A percentile compares a stretch with the other conserved stretches of the same genome.
Evolutionary conservation across 225 moss, liverwort and hornwort species (phyloP).

Genomic region (Ulota crispa): DNA sequence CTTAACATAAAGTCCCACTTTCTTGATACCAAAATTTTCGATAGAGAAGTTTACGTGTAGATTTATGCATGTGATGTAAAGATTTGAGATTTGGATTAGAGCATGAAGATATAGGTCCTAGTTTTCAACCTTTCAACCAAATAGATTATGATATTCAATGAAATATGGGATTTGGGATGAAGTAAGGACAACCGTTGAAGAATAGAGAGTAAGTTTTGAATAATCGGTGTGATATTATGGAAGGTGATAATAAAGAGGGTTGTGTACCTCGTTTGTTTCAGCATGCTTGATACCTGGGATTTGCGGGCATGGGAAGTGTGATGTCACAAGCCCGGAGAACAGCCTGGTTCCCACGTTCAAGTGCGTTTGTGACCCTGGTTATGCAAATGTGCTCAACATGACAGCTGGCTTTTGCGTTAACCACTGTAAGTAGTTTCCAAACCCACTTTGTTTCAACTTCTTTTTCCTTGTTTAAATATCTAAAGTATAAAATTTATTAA

Average conservation of each 20-base stretch:
- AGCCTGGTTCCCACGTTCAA: constrained; percentile 50
- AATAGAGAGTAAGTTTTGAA: background rate
- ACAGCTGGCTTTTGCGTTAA: constrained; percentile 52
- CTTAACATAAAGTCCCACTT: too few species aligned
- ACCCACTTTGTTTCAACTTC: background rate
- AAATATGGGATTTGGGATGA: too few species aligned
- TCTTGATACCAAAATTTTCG: too few species aligned
- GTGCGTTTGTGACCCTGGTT: constrained; percentile 51
- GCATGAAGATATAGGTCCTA: too few species aligned
- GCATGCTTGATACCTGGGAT: constrained; percentile 54
- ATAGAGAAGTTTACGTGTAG: accelerated
- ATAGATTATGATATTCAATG: too few species aligned
- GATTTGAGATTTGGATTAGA: too few species aligned
- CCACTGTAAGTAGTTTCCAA: constrained; percentile 38
- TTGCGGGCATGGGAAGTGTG: constrained; percentile 54
- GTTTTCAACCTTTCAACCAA: too few species aligned
- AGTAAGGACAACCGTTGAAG: too few species aligned
- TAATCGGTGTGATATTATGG: background rate
- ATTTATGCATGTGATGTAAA: too few species aligned
- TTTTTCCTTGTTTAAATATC: too few species aligned
- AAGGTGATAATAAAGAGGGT: background rate
- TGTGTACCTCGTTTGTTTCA: constrained; percentile 2
- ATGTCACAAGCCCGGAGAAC: constrained; percentile 20
- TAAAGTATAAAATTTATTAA: too few species aligned
- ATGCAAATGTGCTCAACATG: constrained; percentile 58